phyloP scores from a whole-genome alignment of 257 asterid species.

The Salvia rosmarinus region DNA sequence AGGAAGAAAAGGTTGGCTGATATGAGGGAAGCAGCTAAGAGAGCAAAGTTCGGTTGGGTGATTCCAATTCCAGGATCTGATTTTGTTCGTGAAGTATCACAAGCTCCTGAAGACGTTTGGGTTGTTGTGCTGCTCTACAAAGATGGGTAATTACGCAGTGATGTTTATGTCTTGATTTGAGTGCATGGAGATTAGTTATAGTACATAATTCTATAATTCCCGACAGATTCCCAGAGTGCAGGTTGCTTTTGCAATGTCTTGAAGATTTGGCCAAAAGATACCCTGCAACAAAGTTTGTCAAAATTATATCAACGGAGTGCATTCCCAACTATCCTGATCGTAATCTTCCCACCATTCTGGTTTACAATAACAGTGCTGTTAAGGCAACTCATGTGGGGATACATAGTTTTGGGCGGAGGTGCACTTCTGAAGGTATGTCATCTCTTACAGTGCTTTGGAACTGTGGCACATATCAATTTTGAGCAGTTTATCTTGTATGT shows the following conservation, averaged over 20 bases:
- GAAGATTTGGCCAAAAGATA: conserved; percentile 79
- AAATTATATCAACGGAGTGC: conserved; percentile 89
- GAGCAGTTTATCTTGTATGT: conserved; percentile 6
- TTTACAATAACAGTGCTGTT: conserved; percentile 79
- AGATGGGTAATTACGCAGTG: conserved; percentile 63
- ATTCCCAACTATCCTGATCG: conserved; percentile 94
- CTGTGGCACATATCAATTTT: background rate
- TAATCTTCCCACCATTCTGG: conserved; percentile 87
- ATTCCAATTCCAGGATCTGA: conserved; percentile 93
- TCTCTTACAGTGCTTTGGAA: conserved; percentile 25
- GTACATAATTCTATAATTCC: background rate
- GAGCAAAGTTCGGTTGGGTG: conserved; percentile 84
- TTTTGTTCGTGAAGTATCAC: conserved; percentile 95
- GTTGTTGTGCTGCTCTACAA: conserved; percentile 83
- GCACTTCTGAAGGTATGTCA: conserved; percentile 85
- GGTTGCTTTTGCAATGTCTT: conserved; percentile 78
- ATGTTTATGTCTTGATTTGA: background rate
- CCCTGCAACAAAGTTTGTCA: conserved; percentile 92
- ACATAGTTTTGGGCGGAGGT: conserved; percentile 85
- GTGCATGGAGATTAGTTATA: background rate
- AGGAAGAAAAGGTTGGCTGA: conserved; percentile 92
- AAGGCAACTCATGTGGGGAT: conserved; percentile 85
- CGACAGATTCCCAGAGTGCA: conserved; percentile 66
- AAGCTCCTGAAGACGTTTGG: conserved; percentile 93
- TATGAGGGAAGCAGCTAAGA: conserved; percentile 78